These are phyloP conservation scores for Paecilomyces formosus DNA, from an alignment of 2,329 filamentous ascomycete species.

Conservation along the genomic window DNA sequence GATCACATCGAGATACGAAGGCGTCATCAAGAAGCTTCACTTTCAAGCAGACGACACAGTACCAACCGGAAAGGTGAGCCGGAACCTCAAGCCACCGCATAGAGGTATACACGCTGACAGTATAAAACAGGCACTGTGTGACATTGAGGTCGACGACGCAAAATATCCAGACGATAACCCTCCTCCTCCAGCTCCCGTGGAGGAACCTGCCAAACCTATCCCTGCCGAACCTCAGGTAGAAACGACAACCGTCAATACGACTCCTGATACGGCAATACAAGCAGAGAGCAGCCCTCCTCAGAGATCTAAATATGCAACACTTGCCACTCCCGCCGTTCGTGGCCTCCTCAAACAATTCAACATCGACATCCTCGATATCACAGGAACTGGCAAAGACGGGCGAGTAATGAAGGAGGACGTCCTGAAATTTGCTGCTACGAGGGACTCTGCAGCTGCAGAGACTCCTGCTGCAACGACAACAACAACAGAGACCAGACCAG, in stretches of 20 bases:
- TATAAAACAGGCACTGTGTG: constrained; percentile 63
- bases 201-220: constrained; percentile 16
- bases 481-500: constrained; percentile 14
- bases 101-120: constrained; percentile 6
- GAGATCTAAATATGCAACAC: constrained; percentile 57
- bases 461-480: constrained; percentile 13
- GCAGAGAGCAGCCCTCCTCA: constrained; percentile 7
- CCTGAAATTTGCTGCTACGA: constrained; percentile 56
- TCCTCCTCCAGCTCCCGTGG: constrained; percentile 16
- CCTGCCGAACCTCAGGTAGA: constrained; percentile 9
- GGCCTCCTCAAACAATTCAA: constrained; percentile 75
- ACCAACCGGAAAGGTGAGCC: constrained; percentile 65
- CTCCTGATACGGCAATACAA: constrained; percentile 3
- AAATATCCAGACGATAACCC: constrained; percentile 54
- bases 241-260: constrained; percentile 9
- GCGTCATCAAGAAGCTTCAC: constrained; percentile 91
- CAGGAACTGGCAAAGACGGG: constrained; percentile 83
- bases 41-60: constrained; percentile 96
- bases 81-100: not conserved
- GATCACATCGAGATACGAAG: constrained; percentile 93
- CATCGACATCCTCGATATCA: constrained; percentile 68
- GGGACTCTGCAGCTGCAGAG: constrained; percentile 30
- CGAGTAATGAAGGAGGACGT: constrained; percentile 91
- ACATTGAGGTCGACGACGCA: constrained; percentile 84
- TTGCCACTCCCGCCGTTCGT: constrained; percentile 88